phyloP scores from a whole-genome alignment of 1,139 yeast genomes.

The Lodderomyces jiufengensis region DNA sequence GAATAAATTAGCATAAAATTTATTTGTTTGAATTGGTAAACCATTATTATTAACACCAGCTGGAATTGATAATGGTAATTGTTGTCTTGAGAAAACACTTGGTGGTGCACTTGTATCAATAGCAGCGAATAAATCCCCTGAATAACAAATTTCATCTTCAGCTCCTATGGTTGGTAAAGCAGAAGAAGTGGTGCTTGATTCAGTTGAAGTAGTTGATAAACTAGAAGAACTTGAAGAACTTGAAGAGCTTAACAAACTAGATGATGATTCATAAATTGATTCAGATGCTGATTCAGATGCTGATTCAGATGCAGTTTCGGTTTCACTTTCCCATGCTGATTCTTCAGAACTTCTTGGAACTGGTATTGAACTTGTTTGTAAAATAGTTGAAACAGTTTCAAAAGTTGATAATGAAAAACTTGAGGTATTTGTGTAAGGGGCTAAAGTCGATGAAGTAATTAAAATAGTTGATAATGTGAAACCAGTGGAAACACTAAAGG shows the following conservation, averaged over 20 bases:
- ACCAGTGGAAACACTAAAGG: not conserved
- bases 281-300: not conserved
- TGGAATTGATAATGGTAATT: slow-evolving; percentile 52
- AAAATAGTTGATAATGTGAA: slow-evolving; percentile 2
- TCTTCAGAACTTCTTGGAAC: not conserved
- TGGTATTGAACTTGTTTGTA: not conserved
- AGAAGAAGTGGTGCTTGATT: not conserved
- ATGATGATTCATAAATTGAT: not conserved
- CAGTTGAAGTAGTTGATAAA: not conserved
- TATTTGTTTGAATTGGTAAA: slow-evolving; percentile 69
- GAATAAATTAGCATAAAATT: slow-evolving; percentile 76
- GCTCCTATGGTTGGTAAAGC: not conserved
- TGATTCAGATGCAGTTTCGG: not conserved
- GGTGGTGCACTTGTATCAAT: slow-evolving; percentile 50
- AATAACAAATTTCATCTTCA: slow-evolving; percentile 18
- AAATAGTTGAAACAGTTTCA: too few relatives aligned
- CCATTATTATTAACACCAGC: slow-evolving; percentile 40
- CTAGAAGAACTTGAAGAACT: slow-evolving; percentile 2
- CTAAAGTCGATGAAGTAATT: not conserved
- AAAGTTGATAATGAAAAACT: too few relatives aligned
- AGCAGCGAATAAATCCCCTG: slow-evolving; percentile 43
- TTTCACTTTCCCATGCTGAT: too few relatives aligned
- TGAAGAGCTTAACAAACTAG: slow-evolving; percentile 2
- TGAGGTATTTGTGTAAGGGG: slow-evolving; percentile 1
- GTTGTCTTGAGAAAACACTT: slow-evolving; percentile 43